These are phyloP conservation scores for Diaporthe vaccinii DNA, from an alignment of 2,329 filamentous ascomycete genomes.

Conservation along the genomic window DNA sequence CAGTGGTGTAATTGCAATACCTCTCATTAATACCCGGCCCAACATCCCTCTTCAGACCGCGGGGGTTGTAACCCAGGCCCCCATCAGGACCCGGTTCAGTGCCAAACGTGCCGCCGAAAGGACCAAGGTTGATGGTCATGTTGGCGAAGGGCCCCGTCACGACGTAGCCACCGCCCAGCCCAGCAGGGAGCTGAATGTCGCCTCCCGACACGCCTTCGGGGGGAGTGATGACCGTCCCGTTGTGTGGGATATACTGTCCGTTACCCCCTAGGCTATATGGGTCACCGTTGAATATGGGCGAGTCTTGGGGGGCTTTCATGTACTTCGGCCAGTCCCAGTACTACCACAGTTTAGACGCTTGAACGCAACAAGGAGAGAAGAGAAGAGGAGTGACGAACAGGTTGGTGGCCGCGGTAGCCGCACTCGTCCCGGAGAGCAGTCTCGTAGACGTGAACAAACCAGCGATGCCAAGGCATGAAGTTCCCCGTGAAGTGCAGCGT, in stretches of 20 bases:
- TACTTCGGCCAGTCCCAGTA: constrained; percentile 66
- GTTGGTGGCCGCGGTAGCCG: constrained; percentile 31
- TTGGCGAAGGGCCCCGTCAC: constrained; percentile 46
- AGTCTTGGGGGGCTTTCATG: constrained; percentile 58
- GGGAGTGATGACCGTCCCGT: constrained; percentile 49
- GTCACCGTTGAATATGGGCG: constrained; percentile 63
- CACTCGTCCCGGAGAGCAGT: constrained; percentile 35
- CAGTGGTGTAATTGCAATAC: constrained; percentile 21
- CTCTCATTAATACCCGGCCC: constrained; percentile 8
- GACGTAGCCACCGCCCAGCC: constrained; percentile 60
- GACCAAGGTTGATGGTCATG: constrained; percentile 34
- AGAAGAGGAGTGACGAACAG: background rate
- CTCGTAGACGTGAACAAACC: constrained; percentile 24
- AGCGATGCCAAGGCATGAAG: constrained; percentile 38
- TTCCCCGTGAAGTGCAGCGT: constrained; percentile 48
- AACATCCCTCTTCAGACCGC: constrained; percentile 38
- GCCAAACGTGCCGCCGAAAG: background rate
- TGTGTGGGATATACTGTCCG: constrained; percentile 52
- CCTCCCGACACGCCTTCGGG: constrained; percentile 46
- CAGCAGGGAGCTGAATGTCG: constrained; percentile 55
- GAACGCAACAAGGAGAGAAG: too few species aligned
- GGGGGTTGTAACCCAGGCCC: constrained; percentile 43
- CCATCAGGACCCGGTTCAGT: constrained; percentile 19
- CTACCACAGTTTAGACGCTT: constrained; percentile 39
- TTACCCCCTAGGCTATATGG: constrained; percentile 61